These are phyloP conservation scores for Canavalia gladiata DNA, from an alignment of 306 rosid species.

Conservation along the genomic window DNA sequence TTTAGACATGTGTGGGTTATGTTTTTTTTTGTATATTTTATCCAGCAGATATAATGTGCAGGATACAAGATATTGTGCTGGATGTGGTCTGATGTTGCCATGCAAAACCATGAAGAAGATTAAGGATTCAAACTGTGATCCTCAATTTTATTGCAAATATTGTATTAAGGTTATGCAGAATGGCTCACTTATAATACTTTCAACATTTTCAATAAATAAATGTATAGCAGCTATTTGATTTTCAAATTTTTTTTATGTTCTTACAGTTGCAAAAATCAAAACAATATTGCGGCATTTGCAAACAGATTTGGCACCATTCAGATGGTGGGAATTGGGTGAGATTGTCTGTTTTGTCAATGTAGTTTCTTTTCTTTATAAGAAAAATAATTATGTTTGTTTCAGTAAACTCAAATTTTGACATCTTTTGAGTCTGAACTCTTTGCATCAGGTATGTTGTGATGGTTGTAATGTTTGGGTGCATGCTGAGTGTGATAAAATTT, in stretches of 20 bases:
- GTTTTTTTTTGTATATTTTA: slow-evolving; percentile 42
- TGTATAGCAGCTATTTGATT: slow-evolving; percentile 39
- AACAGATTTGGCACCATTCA: slow-evolving; percentile 93
- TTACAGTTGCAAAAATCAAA: slow-evolving; percentile 82
- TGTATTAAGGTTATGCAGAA: slow-evolving; percentile 77
- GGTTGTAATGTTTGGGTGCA: slow-evolving; percentile 99
- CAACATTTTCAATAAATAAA: slow-evolving; percentile 16
- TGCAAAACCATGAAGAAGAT: slow-evolving; percentile 70
- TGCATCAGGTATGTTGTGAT: slow-evolving; percentile 89
- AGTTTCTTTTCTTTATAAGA: neutral
- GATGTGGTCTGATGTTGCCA: slow-evolving; percentile 71
- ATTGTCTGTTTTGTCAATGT: slow-evolving; percentile 47
- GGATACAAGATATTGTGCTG: slow-evolving; percentile 77
- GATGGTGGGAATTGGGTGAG: slow-evolving; percentile 99
- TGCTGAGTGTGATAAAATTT: slow-evolving; percentile 86
- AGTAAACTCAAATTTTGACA: slow-evolving; percentile 15
- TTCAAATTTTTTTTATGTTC: slow-evolving; percentile 31
- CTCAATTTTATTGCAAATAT: slow-evolving; percentile 75
- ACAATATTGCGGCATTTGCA: slow-evolving; percentile 97
- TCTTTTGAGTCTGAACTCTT: slow-evolving; percentile 48
- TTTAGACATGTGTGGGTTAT: neutral
- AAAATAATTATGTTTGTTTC: neutral
- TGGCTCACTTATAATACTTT: slow-evolving; percentile 25
- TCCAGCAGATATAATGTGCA: slow-evolving; percentile 57
- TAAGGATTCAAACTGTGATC: slow-evolving; percentile 60